Evolutionary conservation across 768 basidiomycete species (phyloP).

Genomic region (Mycena leptocephala): DNA sequence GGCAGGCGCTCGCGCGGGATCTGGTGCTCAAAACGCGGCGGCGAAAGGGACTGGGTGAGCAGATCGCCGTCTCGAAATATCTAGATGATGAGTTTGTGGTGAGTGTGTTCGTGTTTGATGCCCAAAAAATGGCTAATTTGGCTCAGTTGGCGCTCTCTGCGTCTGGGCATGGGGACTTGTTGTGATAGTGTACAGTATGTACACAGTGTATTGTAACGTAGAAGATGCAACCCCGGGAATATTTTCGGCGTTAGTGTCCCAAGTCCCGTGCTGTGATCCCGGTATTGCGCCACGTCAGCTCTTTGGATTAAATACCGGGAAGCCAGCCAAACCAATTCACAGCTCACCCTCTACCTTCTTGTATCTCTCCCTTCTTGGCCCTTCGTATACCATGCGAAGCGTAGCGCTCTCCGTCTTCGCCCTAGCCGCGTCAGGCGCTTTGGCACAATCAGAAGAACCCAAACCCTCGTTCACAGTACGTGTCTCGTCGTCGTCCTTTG

Average conservation of each 20-base stretch:
- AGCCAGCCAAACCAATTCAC: not conserved
- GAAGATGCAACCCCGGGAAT: slow-evolving; percentile 9
- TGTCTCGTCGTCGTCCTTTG: slow-evolving; percentile 34
- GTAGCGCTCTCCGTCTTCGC: slow-evolving; percentile 87
- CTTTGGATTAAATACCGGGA: not conserved
- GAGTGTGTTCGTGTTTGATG: slow-evolving; percentile 50
- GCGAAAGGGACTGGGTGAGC: slow-evolving; percentile 96
- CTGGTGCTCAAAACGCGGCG: slow-evolving; percentile 96
- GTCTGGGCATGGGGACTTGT: slow-evolving; percentile 94
- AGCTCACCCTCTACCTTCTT: slow-evolving; percentile 53
- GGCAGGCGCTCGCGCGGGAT: slow-evolving; percentile 95
- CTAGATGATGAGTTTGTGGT: slow-evolving; percentile 97
- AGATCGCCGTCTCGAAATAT: slow-evolving; percentile 98
- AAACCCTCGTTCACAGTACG: slow-evolving; percentile 82
- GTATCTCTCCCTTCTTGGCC: slow-evolving; percentile 60
- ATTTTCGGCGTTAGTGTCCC: not conserved
- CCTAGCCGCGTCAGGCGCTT: slow-evolving; percentile 75
- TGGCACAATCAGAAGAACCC: slow-evolving; percentile 73
- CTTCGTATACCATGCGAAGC: slow-evolving; percentile 91
- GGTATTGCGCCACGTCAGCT: slow-evolving; percentile 3
- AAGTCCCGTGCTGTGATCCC: not conserved
- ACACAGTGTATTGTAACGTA: slow-evolving; percentile 34
- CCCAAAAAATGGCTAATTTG: slow-evolving; percentile 24
- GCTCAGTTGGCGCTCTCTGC: slow-evolving; percentile 91
- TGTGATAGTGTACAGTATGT: slow-evolving; percentile 67